Percentiles rank a stretch among this genome's conserved stretches.
phyloP scores from a whole-genome alignment of 2,329 filamentous ascomycete species.

The Phaeoacremonium minimum region DNA sequence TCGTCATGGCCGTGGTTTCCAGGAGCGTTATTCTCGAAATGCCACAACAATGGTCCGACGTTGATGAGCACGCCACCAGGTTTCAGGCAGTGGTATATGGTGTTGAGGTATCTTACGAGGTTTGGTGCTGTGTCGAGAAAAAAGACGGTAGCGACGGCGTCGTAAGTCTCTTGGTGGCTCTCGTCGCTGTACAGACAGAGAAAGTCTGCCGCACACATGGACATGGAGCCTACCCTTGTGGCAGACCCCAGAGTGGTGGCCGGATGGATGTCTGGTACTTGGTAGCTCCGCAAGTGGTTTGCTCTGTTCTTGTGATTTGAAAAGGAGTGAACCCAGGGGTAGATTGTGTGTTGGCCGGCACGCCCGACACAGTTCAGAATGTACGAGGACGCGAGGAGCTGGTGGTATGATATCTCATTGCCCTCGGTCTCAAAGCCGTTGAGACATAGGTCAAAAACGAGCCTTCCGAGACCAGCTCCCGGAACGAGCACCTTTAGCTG shows the following conservation, averaged over 20 bases:
- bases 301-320: constrained; percentile 74
- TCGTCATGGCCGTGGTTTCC: constrained; percentile 50
- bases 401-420: constrained; percentile 96
- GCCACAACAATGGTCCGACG: constrained; percentile 88
- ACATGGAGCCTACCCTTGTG: constrained; percentile 61
- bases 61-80: constrained; percentile 83
- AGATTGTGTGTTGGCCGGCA: constrained; percentile 65
- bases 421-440: constrained; percentile 75
- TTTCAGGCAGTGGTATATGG: constrained; percentile 73
- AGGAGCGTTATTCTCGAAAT: constrained; percentile 75
- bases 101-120: constrained; percentile 81
- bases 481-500: constrained; percentile 73
- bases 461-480: constrained; percentile 80
- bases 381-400: constrained; percentile 80
- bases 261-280: constrained; percentile 78
- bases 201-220: constrained; percentile 92
- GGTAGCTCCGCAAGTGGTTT: constrained; percentile 71
- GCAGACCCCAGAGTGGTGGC: constrained; percentile 43
- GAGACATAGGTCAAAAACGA: constrained; percentile 81
- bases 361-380: constrained; percentile 64
- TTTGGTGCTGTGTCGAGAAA: constrained; percentile 98
- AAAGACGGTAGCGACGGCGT: constrained; percentile 86
- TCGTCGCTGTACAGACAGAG: constrained; percentile 73
- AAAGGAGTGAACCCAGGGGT: constrained; percentile 83
- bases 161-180: constrained; percentile 59